These are phyloP conservation scores for Apiosordaria backusii DNA, from an alignment of 495 filamentous ascomycete genomes.

Conservation along the genomic window DNA sequence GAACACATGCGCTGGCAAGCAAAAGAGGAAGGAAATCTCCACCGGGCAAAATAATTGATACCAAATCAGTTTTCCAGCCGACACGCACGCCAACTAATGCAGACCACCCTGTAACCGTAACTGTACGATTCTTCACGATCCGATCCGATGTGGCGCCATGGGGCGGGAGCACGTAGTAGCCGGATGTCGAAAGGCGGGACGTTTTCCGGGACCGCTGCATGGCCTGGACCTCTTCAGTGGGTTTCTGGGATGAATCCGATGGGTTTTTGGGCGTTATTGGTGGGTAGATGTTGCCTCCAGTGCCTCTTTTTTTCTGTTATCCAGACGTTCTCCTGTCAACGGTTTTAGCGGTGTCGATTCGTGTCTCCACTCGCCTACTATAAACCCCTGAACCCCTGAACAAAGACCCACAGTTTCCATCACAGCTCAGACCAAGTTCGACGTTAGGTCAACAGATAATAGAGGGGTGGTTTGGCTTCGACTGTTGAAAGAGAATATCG, in stretches of 20 bases:
- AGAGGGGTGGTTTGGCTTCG: neutral
- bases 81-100: neutral
- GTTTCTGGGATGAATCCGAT: neutral
- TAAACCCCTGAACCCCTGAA: conserved; percentile 2
- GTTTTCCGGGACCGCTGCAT: neutral
- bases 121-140: conserved; percentile 1
- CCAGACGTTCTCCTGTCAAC: neutral
- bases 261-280: neutral
- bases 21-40: neutral
- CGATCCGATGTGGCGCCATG: conserved; percentile 4
- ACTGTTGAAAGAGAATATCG: neutral
- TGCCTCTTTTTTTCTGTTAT: neutral
- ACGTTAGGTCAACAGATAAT: neutral
- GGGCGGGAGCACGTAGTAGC: neutral
- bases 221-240: neutral
- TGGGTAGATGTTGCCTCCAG: neutral
- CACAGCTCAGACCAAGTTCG: neutral
- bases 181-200: neutral
- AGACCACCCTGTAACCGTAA: neutral
- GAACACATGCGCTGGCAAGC: neutral
- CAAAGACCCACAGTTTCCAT: neutral
- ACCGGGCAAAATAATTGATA: neutral
- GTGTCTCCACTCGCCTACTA: neutral
- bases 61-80: neutral
- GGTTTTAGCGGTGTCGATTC: neutral